Percentiles rank a stretch among this genome's conserved stretches.
Conservation (phyloP, 306 rosid genomes). For the Inga leiocalycina region DNA sequence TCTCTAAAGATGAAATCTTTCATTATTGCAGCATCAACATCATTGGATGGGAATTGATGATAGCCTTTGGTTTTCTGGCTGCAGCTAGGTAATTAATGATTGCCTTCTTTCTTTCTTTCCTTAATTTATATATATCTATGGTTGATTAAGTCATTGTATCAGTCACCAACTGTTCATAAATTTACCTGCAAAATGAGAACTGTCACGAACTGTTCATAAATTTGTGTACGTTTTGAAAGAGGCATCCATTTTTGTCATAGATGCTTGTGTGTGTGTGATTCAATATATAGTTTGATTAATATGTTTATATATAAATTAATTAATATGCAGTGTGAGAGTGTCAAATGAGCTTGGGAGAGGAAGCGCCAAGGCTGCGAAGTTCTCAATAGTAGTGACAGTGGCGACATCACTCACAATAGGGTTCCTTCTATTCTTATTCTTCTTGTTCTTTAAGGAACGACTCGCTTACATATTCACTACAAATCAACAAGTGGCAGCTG, state of each 20-base stretch:
- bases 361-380: conserved; percentile 49
- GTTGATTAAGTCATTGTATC: neutral
- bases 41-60: conserved; percentile 66
- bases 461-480: conserved; percentile 50
- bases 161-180: neutral
- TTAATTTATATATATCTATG: neutral
- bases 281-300: too few species aligned
- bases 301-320: neutral
- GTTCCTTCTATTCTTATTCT: conserved; percentile 37
- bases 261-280: neutral
- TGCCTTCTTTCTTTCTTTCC: neutral
- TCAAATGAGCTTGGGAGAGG: conserved; percentile 65
- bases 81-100: conserved; percentile 47
- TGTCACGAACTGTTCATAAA: neutral
- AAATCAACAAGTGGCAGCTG: conserved; percentile 37
- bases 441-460: conserved; percentile 43
- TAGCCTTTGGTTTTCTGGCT: conserved; percentile 54
- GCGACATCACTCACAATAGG: conserved; percentile 47
- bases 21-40: conserved; percentile 49
- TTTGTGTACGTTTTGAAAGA: too few species aligned
- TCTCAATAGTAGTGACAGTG: conserved; percentile 43
- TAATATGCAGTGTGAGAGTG: conserved; percentile 50
- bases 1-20: neutral
- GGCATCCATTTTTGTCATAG: neutral
- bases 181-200: neutral